phyloP scores from a whole-genome alignment of 441 rosid species.

The Adansonia gregorii region DNA sequence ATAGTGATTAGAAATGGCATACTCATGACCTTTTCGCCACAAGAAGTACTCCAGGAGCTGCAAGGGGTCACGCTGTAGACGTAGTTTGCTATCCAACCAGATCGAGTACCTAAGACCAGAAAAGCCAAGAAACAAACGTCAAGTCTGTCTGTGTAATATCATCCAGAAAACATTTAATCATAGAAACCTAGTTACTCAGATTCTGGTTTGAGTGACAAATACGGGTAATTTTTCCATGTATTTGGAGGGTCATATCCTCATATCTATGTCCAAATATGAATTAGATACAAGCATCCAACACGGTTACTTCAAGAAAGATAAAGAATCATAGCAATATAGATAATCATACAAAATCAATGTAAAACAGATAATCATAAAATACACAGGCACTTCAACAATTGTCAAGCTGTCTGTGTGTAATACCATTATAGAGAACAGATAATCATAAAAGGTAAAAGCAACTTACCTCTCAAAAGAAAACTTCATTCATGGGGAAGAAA shows the following conservation, averaged over 20 bases:
- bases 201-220: too few species aligned
- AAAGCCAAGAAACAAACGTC: constrained; percentile 3
- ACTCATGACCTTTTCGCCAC: constrained; percentile 95
- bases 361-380: too few species aligned
- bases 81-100: constrained; percentile 97
- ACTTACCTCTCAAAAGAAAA: neutral
- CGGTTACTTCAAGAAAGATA: too few species aligned
- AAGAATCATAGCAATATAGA: too few species aligned
- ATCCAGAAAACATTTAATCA: neutral
- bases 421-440: neutral
- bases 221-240: too few species aligned
- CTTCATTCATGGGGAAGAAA: neutral
- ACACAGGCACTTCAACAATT: neutral
- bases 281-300: too few species aligned
- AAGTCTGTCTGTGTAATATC: constrained; percentile 1
- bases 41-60: constrained; percentile 85
- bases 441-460: neutral
- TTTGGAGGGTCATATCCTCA: too few species aligned
- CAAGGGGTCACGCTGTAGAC: constrained; percentile 87
- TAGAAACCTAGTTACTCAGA: too few species aligned
- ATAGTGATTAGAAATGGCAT: constrained; percentile 93
- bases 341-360: too few species aligned
- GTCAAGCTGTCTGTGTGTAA: neutral
- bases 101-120: constrained; percentile 77
- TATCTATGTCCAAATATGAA: too few species aligned